Base-by-base conservation (phyloP, 306 rosid species). In the Begonia peltatifolia region DNA sequence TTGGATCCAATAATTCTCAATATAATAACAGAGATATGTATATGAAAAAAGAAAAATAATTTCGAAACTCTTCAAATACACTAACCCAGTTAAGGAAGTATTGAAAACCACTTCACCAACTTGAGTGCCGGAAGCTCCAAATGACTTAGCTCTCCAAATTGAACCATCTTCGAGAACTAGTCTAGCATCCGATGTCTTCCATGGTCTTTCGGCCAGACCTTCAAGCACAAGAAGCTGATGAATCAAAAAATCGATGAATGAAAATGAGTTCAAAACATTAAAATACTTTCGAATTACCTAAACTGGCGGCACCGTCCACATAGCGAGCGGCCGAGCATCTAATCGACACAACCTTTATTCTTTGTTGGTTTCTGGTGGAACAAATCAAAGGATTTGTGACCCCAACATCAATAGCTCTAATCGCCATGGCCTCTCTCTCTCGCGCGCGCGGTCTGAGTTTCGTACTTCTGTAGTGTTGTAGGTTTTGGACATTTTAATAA, bases 41-140 rank as follows among this genome's bases (percentile, higher is more conserved):
- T 50, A 9, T 5, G 10, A 50, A 14, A 50, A 15, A 44, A n/a
- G 48, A 44, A 2, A 44, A 57, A 22, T 17, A 8, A 5, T 9
- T 6, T 22, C n/a, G 55, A 42, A 52, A 4, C 13, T 46, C 41
- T 36, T 10, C 47, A 10, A 58, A 47, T 12, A 55, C 5, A 52
- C 83, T 70, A 59, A 90, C 94, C 99, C 94, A 4, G 95, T 90
- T 59, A 90, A 73, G 46, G 99, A 80, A 42, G 95, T 86, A 53
- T 90, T 90, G 59, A 90, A 90, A 47, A 86, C 99, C 65, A 90
- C 95, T 75, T 90, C 99, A 65, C 94, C 99, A 63, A 90, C 78
- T 90, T 86, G 99, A 47, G 99, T 90, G 63, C 99, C 99, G 0
- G 82, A 67, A 62, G 95, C 94, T 36, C 99, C 95, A 56, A 90